Conservation (phyloP, 768 basidiomycete species). For the Boletus edulis region DNA sequence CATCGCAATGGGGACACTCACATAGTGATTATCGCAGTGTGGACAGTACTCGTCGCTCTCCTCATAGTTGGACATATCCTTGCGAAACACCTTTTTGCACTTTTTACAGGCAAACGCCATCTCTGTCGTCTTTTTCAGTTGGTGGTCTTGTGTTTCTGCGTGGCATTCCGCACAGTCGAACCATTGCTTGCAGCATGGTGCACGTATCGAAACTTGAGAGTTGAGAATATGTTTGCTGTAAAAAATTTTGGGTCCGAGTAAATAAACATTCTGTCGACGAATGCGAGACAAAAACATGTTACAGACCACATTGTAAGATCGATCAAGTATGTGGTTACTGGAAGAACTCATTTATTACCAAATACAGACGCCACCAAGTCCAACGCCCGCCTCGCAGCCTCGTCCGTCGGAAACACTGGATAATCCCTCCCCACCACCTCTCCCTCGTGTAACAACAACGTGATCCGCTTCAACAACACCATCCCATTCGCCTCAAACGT, state of each 20-base stretch:
- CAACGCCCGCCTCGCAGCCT: conserved; percentile 13
- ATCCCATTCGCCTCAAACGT: conserved; percentile 17
- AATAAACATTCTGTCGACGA: not conserved
- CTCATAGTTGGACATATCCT: conserved; percentile 89
- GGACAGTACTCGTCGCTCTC: conserved; percentile 99
- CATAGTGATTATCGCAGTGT: conserved; percentile 98
- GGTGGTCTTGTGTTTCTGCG: conserved; percentile 76
- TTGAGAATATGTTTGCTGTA: conserved; percentile 93
- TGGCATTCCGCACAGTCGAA: conserved; percentile 98
- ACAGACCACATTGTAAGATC: conserved; percentile 26
- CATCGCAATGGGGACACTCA: conserved; percentile 37
- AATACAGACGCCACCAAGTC: not conserved
- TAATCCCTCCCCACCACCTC: conserved; percentile 16
- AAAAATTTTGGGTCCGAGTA: not conserved
- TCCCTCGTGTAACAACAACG: conserved; percentile 13
- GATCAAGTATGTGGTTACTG: not conserved
- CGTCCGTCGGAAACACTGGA: conserved; percentile 22
- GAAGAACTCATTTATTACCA: not conserved
- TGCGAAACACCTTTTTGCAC: conserved; percentile 94
- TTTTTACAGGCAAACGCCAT: conserved; percentile 86
- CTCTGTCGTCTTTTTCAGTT: conserved; percentile 72
- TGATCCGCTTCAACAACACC: conserved; percentile 21
- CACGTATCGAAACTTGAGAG: conserved; percentile 93
- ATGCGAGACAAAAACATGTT: not conserved
- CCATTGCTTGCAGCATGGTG: conserved; percentile 98